Percentiles rank a stretch among this genome's conserved stretches.
Evolutionary conservation across 805 yeast species (phyloP).

Genomic region (Suhomyces canberraensis): DNA sequence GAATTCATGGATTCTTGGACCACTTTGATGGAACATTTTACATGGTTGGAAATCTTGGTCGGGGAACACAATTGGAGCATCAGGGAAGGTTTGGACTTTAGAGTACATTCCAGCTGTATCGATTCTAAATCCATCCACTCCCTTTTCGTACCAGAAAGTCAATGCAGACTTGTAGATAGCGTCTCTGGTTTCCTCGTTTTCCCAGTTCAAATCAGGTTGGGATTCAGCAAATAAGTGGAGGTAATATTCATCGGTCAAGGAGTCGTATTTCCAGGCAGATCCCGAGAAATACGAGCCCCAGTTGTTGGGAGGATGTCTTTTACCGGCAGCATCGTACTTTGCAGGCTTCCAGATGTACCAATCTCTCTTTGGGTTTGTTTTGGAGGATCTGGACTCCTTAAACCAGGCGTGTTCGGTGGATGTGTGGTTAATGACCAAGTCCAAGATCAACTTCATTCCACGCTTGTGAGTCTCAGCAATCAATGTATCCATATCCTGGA

Average conservation of each 20-base stretch:
- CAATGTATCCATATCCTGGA: slow-evolving; percentile 50
- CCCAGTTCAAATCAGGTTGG: slow-evolving; percentile 67
- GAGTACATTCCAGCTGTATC: slow-evolving; percentile 55
- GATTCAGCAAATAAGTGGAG: slow-evolving; percentile 49
- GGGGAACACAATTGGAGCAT: slow-evolving; percentile 47
- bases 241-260: slow-evolving; percentile 52
- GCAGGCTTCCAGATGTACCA: slow-evolving; percentile 61
- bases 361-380: slow-evolving; percentile 53
- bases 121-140: slow-evolving; percentile 58
- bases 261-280: slow-evolving; percentile 58
- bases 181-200: slow-evolving; percentile 38
- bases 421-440: slow-evolving; percentile 58
- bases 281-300: slow-evolving; percentile 54
- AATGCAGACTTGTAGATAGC: slow-evolving; percentile 47
- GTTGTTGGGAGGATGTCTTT: slow-evolving; percentile 54
- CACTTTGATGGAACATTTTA: slow-evolving; percentile 32
- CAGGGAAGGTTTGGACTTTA: slow-evolving; percentile 43
- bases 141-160: slow-evolving; percentile 53
- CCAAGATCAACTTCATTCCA: slow-evolving; percentile 51
- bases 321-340: slow-evolving; percentile 44
- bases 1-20: slow-evolving; percentile 58
- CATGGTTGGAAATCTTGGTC: slow-evolving; percentile 41
- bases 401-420: slow-evolving; percentile 58
- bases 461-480: slow-evolving; percentile 46
- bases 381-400: slow-evolving; percentile 50